Evolutionary conservation across 177 flowering plant species (phyloP).

Genomic region (Tripterygium wilfordii): DNA sequence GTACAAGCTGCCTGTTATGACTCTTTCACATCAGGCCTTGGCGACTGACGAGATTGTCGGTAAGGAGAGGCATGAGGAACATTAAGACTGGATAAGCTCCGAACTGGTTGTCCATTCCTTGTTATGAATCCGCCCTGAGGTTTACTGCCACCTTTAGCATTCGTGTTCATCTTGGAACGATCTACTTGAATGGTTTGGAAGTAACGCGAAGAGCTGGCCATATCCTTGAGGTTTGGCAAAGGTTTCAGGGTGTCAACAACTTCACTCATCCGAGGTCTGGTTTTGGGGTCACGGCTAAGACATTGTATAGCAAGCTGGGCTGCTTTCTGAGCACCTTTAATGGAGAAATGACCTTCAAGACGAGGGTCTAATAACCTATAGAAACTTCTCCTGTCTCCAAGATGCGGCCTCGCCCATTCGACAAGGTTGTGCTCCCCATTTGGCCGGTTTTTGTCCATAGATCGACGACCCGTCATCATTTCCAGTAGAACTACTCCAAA

Average conservation of each 20-base stretch:
- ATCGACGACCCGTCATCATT: conserved; percentile 62
- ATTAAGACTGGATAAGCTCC: background rate
- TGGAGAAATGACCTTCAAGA: conserved; percentile 69
- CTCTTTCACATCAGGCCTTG: background rate
- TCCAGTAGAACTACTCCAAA: conserved; percentile 73
- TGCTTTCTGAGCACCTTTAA: conserved; percentile 66
- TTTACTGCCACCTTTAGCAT: conserved; percentile 1
- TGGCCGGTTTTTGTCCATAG: conserved; percentile 68
- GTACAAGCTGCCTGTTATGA: background rate
- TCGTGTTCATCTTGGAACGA: conserved; percentile 6
- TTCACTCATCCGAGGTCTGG: conserved; percentile 65
- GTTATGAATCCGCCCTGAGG: background rate
- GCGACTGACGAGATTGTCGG: background rate
- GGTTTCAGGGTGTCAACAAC: conserved; percentile 58
- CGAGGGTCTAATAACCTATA: conserved; percentile 61
- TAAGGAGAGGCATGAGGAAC: conserved; percentile 4
- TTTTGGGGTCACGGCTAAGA: conserved; percentile 68
- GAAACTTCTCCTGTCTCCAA: conserved; percentile 54
- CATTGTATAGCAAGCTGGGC: conserved; percentile 58
- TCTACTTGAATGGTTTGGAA: conserved; percentile 49
- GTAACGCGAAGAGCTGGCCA: conserved; percentile 54
- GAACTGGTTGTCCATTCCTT: conserved; percentile 2
- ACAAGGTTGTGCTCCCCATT: conserved; percentile 72
- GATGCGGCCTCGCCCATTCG: conserved; percentile 70
- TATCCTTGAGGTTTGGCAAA: conserved; percentile 51